These are phyloP conservation scores for Alternaria sp. DNA, from an alignment of 2,329 filamentous ascomycete species.

Conservation along the genomic window DNA sequence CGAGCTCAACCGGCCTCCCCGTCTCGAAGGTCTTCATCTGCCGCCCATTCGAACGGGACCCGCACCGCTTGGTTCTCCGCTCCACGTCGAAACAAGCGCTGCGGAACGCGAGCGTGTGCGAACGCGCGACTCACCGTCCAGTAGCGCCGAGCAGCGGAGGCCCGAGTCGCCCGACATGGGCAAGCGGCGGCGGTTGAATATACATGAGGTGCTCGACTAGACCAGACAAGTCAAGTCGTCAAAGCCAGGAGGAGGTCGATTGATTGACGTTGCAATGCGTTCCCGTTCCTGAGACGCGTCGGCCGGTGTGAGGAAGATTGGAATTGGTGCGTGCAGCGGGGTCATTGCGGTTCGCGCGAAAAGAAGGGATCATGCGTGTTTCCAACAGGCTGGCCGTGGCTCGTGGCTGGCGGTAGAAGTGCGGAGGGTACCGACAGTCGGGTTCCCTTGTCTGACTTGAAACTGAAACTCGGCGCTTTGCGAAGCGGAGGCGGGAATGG, in stretches of 20 bases:
- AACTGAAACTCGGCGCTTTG: conserved; percentile 3
- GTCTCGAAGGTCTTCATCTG: conserved; percentile 44
- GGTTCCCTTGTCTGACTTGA: conserved; percentile 15
- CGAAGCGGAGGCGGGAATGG: neutral
- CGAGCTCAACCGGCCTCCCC: conserved; percentile 29
- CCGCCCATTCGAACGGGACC: conserved; percentile 45
- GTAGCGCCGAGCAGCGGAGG: conserved; percentile 25
- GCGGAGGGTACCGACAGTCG: conserved; percentile 5
- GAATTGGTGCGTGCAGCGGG: neutral
- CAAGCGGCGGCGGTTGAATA: conserved; percentile 47
- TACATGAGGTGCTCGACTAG: conserved; percentile 46
- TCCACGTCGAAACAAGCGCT: conserved; percentile 33
- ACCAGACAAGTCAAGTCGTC: neutral
- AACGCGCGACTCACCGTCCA: conserved; percentile 38
- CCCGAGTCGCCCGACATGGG: conserved; percentile 42
- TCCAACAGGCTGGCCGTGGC: neutral
- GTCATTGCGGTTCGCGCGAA: neutral
- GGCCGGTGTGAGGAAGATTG: neutral
- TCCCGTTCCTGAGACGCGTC: neutral
- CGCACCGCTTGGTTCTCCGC: conserved; percentile 41
- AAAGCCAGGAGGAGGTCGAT: neutral
- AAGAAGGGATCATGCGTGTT: conserved; percentile 3
- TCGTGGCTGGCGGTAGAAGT: neutral
- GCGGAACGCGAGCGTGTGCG: conserved; percentile 33
- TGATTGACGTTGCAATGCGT: conserved; percentile 5